phyloP scores from a whole-genome alignment of 2,329 filamentous ascomycete species.

The Akanthomyces uredinophilus region DNA sequence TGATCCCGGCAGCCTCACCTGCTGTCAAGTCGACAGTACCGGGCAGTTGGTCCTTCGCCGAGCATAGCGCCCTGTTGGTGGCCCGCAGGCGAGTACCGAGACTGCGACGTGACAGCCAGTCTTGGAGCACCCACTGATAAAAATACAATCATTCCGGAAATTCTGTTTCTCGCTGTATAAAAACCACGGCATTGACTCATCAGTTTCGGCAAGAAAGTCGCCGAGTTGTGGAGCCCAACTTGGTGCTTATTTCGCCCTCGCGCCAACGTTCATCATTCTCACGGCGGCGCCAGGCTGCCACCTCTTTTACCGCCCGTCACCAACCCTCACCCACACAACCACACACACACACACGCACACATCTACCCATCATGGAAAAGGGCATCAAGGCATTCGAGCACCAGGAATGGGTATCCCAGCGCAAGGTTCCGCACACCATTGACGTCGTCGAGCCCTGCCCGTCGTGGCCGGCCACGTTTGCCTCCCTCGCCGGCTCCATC shows the following conservation, averaged over 20 bases:
- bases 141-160: too few species aligned
- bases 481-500: slow-evolving; percentile 24
- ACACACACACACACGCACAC: background rate
- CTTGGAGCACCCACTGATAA: too few species aligned
- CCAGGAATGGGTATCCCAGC: slow-evolving; percentile 14
- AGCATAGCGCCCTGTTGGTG: too few species aligned
- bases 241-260: background rate
- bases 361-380: background rate
- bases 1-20: too few species aligned
- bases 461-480: slow-evolving; percentile 25
- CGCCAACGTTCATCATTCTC: background rate
- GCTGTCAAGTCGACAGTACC: too few species aligned
- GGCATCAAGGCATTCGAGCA: slow-evolving; percentile 10
- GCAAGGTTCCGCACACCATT: slow-evolving; percentile 17
- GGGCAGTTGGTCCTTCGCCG: too few species aligned
- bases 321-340: background rate
- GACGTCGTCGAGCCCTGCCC: slow-evolving; percentile 26
- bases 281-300: background rate
- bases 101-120: too few species aligned
- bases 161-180: too few species aligned
- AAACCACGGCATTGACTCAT: background rate
- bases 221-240: background rate
- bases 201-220: background rate
- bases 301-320: background rate
- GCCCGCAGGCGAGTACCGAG: too few species aligned